Conservation (phyloP, 1,284 basidiomycete species). For the Apiotrichum veenhuisii region DNA sequence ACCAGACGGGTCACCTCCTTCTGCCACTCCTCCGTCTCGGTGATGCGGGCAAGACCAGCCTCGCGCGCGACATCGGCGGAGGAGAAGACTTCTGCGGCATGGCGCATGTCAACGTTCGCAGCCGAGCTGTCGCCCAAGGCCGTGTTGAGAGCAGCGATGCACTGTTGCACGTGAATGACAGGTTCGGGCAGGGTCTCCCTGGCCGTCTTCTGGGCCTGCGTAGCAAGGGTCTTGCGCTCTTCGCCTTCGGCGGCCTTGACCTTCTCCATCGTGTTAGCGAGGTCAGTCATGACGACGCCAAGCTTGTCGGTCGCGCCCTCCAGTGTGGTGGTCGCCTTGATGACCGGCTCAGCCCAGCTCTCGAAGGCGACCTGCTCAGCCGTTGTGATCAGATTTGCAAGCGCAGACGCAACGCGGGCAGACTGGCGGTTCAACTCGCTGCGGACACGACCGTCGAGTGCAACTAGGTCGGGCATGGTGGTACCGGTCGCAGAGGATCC, state of each 20-base stretch:
- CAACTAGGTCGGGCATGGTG: constrained; percentile 54
- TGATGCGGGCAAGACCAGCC: constrained; percentile 4
- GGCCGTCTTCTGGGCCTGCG: background rate
- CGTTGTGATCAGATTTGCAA: constrained; percentile 45
- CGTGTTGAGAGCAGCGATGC: constrained; percentile 9
- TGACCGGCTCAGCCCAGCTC: constrained; percentile 11
- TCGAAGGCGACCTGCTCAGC: constrained; percentile 10
- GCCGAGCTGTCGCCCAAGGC: constrained; percentile 4
- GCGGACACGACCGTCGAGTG: constrained; percentile 66
- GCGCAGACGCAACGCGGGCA: constrained; percentile 59
- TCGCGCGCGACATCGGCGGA: constrained; percentile 14
- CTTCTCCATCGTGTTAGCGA: background rate
- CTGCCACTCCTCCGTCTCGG: constrained; percentile 12
- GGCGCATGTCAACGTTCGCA: constrained; percentile 8
- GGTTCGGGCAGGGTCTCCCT: background rate
- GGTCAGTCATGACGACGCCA: background rate
- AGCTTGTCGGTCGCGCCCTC: background rate
- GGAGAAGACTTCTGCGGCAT: constrained; percentile 13
- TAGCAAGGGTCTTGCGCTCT: background rate
- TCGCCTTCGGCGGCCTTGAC: background rate
- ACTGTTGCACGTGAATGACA: background rate
- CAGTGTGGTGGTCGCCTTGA: background rate
- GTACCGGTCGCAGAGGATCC: background rate
- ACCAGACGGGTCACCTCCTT: constrained; percentile 5
- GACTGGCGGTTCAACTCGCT: constrained; percentile 65